A percentile compares a stretch with the other conserved stretches of the same genome.
phyloP scores from a whole-genome alignment of 805 yeast species.

The Candida ovalis region DNA sequence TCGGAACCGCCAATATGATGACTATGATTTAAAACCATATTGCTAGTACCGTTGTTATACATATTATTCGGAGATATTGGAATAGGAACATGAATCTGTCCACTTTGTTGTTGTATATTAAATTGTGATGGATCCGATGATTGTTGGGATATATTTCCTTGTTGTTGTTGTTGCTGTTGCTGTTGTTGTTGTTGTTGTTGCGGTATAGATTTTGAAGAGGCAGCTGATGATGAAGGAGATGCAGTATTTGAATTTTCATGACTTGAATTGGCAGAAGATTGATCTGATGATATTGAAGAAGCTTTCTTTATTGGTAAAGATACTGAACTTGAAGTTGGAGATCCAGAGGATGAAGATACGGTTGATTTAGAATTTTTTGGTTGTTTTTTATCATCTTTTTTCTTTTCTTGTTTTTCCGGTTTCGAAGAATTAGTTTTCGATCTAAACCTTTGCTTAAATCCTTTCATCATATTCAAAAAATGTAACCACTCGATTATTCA shows the following conservation, averaged over 20 bases:
- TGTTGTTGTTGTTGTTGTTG: slow-evolving; percentile 7
- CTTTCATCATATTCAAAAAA: slow-evolving; percentile 59
- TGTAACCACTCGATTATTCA: not conserved
- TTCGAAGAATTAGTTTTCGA: slow-evolving; percentile 34
- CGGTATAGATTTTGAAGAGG: slow-evolving; percentile 16
- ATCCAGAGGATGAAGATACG: slow-evolving; percentile 6
- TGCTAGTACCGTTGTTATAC: not conserved
- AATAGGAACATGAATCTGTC: slow-evolving; percentile 8
- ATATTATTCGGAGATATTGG: slow-evolving; percentile 5
- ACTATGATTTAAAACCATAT: not conserved
- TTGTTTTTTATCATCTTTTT: slow-evolving; percentile 32
- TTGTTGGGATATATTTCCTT: not conserved
- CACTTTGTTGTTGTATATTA: not conserved
- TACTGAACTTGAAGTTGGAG: slow-evolving; percentile 10
- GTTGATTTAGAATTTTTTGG: slow-evolving; percentile 12
- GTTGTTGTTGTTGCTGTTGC: slow-evolving; percentile 1
- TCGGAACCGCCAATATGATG: slow-evolving; percentile 18
- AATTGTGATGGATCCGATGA: not conserved
- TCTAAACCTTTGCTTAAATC: slow-evolving; percentile 57
- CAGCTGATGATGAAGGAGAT: slow-evolving; percentile 20
- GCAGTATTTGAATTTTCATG: slow-evolving; percentile 14
- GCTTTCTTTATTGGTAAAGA: slow-evolving; percentile 15
- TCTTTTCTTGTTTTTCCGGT: slow-evolving; percentile 40
- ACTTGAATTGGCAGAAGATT: slow-evolving; percentile 13
- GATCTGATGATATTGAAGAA: slow-evolving; percentile 15